A percentile compares a stretch with the other conserved stretches of the same genome.
Evolutionary conservation across 2,329 filamentous ascomycete genomes (phyloP).

Genomic region (Leptosphaerulina australis): DNA sequence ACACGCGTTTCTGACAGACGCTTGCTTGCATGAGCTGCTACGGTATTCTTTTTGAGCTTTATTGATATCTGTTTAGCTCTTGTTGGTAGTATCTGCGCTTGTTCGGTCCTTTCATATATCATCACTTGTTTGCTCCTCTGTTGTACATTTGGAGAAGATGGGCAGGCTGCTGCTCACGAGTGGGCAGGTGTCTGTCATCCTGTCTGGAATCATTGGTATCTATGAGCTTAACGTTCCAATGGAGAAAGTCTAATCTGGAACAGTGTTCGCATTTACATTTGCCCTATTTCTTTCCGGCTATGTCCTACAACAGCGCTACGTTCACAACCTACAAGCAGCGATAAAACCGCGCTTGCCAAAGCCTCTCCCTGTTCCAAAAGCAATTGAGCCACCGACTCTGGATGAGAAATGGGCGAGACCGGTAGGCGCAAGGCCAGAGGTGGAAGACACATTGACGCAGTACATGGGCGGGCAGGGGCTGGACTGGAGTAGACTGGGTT

Average conservation of each 20-base stretch:
- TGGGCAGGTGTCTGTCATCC: conserved; percentile 71
- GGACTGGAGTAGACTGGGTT: conserved; percentile 55
- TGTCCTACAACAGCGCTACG: conserved; percentile 82
- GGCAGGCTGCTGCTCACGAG: conserved; percentile 67
- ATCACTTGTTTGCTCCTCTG: too few species aligned
- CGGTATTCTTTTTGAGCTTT: not conserved
- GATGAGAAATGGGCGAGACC: conserved; percentile 48
- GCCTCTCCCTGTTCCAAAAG: conserved; percentile 42
- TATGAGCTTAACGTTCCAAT: too few species aligned
- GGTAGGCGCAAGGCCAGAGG: conserved; percentile 33
- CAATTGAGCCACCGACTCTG: conserved; percentile 44
- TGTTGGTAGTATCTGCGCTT: not conserved
- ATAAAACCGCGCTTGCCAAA: conserved; percentile 63
- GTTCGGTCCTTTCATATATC: too few species aligned
- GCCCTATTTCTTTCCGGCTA: conserved; percentile 89
- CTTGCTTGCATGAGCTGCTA: conserved; percentile 29
- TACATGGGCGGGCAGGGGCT: conserved; percentile 44
- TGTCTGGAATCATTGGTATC: conserved; percentile 69
- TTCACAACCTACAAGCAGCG: conserved; percentile 75
- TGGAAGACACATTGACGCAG: conserved; percentile 42
- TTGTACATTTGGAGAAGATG: conserved; percentile 31
- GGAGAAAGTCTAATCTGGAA: not conserved
- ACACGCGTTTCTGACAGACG: conserved; percentile 32
- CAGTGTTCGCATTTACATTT: conserved; percentile 76
- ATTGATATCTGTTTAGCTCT: not conserved